A percentile compares a stretch with the other conserved stretches of the same genome.
Evolutionary conservation across 805 yeast genomes (phyloP).

Genomic region (Cyberlindnera americana): DNA sequence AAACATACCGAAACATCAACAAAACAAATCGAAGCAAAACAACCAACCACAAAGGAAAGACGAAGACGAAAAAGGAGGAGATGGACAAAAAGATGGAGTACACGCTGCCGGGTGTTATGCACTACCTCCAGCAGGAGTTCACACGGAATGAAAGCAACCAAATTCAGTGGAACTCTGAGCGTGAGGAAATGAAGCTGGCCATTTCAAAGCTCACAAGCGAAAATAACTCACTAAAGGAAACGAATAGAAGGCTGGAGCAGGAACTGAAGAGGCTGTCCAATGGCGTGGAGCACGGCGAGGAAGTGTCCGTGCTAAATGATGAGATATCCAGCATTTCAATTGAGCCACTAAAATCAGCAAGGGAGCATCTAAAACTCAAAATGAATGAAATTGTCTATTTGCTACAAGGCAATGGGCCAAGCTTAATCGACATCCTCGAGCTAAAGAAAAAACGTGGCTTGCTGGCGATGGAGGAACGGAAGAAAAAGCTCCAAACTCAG

Average conservation of each 20-base stretch:
- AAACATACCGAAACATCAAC: no score
- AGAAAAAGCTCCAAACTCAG: not conserved
- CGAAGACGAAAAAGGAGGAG: no score
- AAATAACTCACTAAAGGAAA: slow-evolving; percentile 34
- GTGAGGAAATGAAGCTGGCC: slow-evolving; percentile 53
- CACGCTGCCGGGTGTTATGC: slow-evolving; percentile 49
- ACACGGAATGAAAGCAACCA: slow-evolving; percentile 57
- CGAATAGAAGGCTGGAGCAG: slow-evolving; percentile 6
- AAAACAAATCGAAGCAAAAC: no score
- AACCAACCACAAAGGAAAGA: no score
- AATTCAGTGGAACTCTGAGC: slow-evolving; percentile 57
- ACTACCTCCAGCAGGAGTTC: slow-evolving; percentile 60
- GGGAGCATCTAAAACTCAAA: slow-evolving; percentile 25
- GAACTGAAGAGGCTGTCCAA: no score
- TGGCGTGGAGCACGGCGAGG: no score
- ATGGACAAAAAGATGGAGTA: slow-evolving; percentile 6
- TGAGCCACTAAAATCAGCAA: slow-evolving; percentile 23
- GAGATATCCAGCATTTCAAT: no score
- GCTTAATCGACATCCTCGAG: slow-evolving; percentile 8
- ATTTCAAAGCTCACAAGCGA: slow-evolving; percentile 53
- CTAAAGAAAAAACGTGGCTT: slow-evolving; percentile 13
- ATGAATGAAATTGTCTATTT: slow-evolving; percentile 29
- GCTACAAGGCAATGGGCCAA: slow-evolving; percentile 22
- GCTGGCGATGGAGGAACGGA: slow-evolving; percentile 6
- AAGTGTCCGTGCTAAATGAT: no score